These are phyloP conservation scores for Fusarium nisikadoi DNA, from an alignment of 2,329 filamentous ascomycete species.

Conservation along the genomic window DNA sequence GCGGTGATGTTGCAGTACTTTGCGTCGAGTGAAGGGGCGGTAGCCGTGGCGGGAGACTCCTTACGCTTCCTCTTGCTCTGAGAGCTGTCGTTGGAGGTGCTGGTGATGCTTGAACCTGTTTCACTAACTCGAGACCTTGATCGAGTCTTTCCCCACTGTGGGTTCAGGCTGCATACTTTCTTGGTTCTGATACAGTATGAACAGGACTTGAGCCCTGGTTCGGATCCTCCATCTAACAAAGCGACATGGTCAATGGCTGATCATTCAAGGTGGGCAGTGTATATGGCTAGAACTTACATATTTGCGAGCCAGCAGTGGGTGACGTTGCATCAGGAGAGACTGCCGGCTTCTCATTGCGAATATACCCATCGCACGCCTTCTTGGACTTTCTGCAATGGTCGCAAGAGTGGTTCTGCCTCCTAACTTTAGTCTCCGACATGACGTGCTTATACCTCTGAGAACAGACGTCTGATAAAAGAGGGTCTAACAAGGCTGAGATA, in stretches of 20 bases:
- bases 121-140: neutral
- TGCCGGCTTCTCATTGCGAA: neutral
- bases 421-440: neutral
- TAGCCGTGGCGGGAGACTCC: accelerated
- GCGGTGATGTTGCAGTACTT: neutral
- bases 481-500: neutral
- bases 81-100: neutral
- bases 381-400: neutral
- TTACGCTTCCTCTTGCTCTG: neutral
- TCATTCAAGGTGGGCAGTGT: accelerated
- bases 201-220: neutral
- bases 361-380: neutral
- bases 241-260: neutral
- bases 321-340: neutral
- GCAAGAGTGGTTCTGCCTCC: neutral
- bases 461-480: neutral
- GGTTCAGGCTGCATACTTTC: neutral
- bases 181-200: neutral
- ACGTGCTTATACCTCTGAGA: neutral
- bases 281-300: neutral
- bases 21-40: neutral
- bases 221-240: neutral
- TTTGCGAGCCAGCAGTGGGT: neutral
- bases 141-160: neutral
- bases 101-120: neutral